These are phyloP conservation scores for Teunomyces panamensis DNA, from an alignment of 805 yeast species.

Conservation along the genomic window DNA sequence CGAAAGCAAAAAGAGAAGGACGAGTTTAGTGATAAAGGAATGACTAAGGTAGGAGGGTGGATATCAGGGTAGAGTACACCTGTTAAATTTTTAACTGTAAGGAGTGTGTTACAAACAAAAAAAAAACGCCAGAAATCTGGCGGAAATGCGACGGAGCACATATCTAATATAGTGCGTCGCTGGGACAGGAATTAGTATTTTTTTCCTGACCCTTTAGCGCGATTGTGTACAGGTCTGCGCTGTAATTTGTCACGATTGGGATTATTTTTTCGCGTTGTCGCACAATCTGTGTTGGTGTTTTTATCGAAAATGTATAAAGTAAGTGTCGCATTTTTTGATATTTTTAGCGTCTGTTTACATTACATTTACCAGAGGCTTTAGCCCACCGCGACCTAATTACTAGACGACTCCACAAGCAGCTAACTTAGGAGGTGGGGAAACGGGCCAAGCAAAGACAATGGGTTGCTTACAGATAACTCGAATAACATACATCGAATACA, in stretches of 20 bases:
- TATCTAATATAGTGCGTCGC: background rate
- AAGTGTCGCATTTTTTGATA: slow-evolving; percentile 2
- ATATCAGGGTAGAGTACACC: slow-evolving; percentile 1
- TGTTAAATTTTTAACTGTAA: background rate
- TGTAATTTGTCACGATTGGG: background rate
- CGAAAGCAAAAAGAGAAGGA: background rate
- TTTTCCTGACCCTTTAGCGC: background rate
- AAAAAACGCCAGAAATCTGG: background rate
- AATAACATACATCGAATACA: no score
- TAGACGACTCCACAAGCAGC: background rate
- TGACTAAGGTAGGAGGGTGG: slow-evolving; percentile 7
- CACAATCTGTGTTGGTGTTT: background rate
- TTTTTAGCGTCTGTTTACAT: background rate
- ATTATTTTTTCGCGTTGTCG: background rate
- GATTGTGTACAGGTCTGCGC: background rate
- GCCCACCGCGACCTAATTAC: background rate
- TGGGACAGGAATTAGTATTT: background rate
- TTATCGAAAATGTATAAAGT: background rate
- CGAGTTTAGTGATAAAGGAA: slow-evolving; percentile 5
- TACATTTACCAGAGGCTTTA: background rate
- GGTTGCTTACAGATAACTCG: background rate
- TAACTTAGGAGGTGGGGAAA: no score
- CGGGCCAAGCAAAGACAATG: no score
- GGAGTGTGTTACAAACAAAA: background rate
- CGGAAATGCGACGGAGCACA: slow-evolving; percentile 1